Base-by-base conservation (phyloP, 192 early-diverging fungal genomes). In the Diversispora epigaea region DNA sequence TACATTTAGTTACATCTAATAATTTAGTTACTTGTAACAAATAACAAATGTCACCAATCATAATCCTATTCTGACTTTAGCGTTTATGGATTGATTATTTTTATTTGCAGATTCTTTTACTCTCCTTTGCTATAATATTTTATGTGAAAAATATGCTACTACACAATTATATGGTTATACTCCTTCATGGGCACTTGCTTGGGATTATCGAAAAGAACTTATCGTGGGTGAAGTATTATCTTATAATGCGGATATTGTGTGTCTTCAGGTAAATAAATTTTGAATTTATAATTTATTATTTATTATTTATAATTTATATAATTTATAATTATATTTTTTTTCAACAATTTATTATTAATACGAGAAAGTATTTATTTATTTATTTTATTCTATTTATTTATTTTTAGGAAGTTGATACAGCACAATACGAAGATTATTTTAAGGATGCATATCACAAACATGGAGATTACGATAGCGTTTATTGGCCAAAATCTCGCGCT, bases 401-500 rank as follows among this genome's bases (percentile, higher is more conserved):
- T 75, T 64, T 15, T 3, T 73, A 98, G 90, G 97, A 99, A 82
- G 88, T 99, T 12, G 95, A 94, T 76, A 86, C 88, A 45, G 80
- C 84, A 7, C 94, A 95, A 74, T 99, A 87, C 72, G 92, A 98
- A 64, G 94, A 95, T 39, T 96, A 88, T 68, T 96, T 99, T 72
- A 85, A 85, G 64, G 89, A 90, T 32, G 84, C 91, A 56, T 83
- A 94, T 57, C 77, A 80, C 69, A 87, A 89, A 74, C 85, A 86
- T 50, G 86, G 87, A 5, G 93, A 91, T 46, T 99, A 99, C 77
- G 93, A 96, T 47, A 90, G 95, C 65, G 89, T 95, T 9, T 97
- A 96, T 78, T 96, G 86, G 87, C 94, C 94, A 77, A 99, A 99
- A 81, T 94, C 96, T 62, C 87, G 97, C 47, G 92, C 95, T 45